These are phyloP conservation scores for Tillandsia fasciculata DNA, from an alignment of 176 grass and related monocot species.

Conservation along the genomic window DNA sequence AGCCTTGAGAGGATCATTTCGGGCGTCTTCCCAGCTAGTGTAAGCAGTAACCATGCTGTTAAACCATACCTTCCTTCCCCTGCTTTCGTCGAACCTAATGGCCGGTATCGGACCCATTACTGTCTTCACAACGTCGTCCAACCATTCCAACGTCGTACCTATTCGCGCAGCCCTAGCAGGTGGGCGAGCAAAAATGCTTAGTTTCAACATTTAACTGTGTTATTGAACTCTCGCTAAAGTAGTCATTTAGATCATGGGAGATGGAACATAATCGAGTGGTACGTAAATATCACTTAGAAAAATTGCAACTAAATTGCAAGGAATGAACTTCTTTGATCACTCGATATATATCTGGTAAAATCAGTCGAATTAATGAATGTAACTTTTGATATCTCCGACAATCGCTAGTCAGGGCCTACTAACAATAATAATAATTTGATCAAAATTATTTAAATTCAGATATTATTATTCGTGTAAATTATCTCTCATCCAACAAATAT, in stretches of 20 bases:
- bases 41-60: conserved; percentile 96
- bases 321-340: neutral
- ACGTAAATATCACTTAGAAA: too few species aligned
- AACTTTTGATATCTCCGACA: too few species aligned
- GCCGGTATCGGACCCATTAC: conserved; percentile 70
- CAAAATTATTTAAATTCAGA: too few species aligned
- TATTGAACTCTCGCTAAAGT: too few species aligned
- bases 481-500: too few species aligned
- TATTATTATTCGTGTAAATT: too few species aligned
- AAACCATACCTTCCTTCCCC: conserved; percentile 79
- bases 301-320: neutral
- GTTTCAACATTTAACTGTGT: too few species aligned
- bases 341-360: neutral
- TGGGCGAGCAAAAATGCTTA: neutral
- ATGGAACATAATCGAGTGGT: too few species aligned
- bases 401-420: too few species aligned
- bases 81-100: conserved; percentile 50
- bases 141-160: conserved; percentile 84
- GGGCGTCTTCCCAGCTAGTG: conserved; percentile 79
- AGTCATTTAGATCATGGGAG: too few species aligned
- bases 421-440: too few species aligned
- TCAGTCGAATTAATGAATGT: too few species aligned
- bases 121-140: conserved; percentile 56
- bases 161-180: conserved; percentile 42
- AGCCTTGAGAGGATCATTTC: conserved; percentile 78